phyloP scores from a whole-genome alignment of 345 rosid genomes.

The Eucalyptus decipiens region DNA sequence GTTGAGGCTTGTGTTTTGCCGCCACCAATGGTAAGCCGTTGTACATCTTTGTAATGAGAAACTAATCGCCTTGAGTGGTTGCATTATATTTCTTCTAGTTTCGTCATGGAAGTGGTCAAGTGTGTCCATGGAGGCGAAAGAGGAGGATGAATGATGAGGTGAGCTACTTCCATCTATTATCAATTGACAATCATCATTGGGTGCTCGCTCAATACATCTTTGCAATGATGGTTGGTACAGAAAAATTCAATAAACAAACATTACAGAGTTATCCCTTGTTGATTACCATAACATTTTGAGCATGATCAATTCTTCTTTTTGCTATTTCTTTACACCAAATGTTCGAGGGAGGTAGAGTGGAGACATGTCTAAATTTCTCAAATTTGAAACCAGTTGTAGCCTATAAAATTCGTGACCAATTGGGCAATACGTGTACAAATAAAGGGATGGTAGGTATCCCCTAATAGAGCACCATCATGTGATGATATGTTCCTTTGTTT shows the following conservation, averaged over 20 bases:
- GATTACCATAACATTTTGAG: neutral
- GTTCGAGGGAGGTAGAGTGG: constrained; percentile 51
- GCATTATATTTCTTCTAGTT: neutral
- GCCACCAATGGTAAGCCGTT: constrained; percentile 35
- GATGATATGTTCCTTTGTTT: neutral
- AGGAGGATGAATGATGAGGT: constrained; percentile 82
- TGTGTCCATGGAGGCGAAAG: constrained; percentile 26
- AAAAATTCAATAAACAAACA: neutral
- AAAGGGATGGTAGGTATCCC: constrained; percentile 54
- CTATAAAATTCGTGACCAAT: constrained; percentile 15
- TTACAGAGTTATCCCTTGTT: neutral
- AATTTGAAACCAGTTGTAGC: neutral
- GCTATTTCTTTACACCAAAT: constrained; percentile 34
- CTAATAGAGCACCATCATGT: neutral
- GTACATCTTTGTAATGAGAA: neutral
- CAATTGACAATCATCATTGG: neutral
- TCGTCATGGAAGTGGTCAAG: constrained; percentile 29
- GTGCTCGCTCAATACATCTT: neutral
- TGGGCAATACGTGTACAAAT: constrained; percentile 35
- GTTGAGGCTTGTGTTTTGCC: constrained; percentile 58
- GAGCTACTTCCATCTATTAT: neutral
- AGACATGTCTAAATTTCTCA: constrained; percentile 43
- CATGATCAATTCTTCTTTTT: neutral
- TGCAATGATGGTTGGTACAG: neutral
- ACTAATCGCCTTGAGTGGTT: neutral